These are phyloP conservation scores for Populus hybrid DNA, from an alignment of 441 rosid genomes.

Conservation along the genomic window DNA sequence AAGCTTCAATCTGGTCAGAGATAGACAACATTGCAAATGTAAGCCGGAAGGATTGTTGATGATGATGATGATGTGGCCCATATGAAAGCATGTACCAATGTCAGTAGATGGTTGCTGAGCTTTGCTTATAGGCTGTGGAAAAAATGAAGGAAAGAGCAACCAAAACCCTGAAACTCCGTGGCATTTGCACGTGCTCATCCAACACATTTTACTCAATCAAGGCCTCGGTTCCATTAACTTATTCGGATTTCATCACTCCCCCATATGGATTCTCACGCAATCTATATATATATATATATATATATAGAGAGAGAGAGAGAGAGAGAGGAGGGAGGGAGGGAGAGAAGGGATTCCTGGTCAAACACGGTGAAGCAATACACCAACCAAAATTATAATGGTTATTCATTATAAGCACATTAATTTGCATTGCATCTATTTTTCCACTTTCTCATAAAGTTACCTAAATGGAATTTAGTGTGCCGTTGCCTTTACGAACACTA, in stretches of 20 bases:
- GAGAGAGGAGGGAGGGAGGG: background rate
- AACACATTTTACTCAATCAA: constrained; percentile 27
- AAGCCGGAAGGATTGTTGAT: background rate
- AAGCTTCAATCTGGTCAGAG: background rate
- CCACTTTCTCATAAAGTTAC: background rate
- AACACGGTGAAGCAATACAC: constrained; percentile 36
- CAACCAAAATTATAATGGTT: background rate
- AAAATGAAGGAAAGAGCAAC: constrained; percentile 9
- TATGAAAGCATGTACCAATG: background rate
- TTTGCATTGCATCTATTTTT: background rate
- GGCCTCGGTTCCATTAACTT: constrained; percentile 27
- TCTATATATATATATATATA: background rate
- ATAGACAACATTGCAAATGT: background rate
- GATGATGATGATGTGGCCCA: too few relatives aligned
- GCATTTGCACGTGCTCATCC: constrained; percentile 41
- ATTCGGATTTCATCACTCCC: constrained; percentile 17
- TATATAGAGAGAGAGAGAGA: background rate
- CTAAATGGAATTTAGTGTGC: constrained; percentile 24
- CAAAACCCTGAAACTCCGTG: constrained; percentile 37
- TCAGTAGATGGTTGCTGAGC: background rate
- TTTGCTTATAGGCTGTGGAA: background rate
- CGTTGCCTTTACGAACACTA: constrained; percentile 61
- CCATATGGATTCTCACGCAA: constrained; percentile 45
- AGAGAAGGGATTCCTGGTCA: constrained; percentile 37
- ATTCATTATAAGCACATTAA: background rate